Evolutionary conservation across 192 early-diverging fungal genomes (phyloP), one percentile per base, ranked within the genome.

Genomic region (Rhizophagus sp.): DNA sequence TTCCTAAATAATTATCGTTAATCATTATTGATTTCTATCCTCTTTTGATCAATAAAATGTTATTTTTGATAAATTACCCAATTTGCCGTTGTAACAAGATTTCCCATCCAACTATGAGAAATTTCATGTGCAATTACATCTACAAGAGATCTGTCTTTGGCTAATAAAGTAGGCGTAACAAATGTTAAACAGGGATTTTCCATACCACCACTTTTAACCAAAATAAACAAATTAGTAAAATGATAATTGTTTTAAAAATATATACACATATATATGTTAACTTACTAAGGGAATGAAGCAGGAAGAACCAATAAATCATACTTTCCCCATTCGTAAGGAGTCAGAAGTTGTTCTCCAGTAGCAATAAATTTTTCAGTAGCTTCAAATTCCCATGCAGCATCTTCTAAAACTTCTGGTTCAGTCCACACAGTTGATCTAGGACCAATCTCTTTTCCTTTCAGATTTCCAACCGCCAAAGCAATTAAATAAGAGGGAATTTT

Each of bases 181-280:
- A 98, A 99, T 0, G 98, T 98, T 79, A 97, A 84, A 83, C 96
- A 97, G 22, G 98, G 98, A 85, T 99, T 99, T 89, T 99, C 95
- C 94, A 97, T 97, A 71, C 96, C 94, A 63, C 93, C 93, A 66
- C 71, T 73, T 30, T 27, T 50, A 27, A 80, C 76, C 63, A 76
- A 84, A 70, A 5, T 24, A 33, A 78, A 33, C 34, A 49, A 27
- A 65, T n/a, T 52, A 44, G 0, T 44, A 19, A 12, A 47, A 0
- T 47, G 4, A 0, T 12, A 0, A 1, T 47, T 11, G 0, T 47
- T 47, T 47, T 47, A 47, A 12, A 47, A 47, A 47, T 2, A 47
- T 6, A 22, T 15, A 22, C 5, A 57, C 17, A 57, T 19, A 44
- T 24, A 70, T 44, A 70, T 44, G 39, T 25, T 70, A 44, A 65